Base-by-base conservation (phyloP, 257 asterid species). In the Solanum arcanum region DNA sequence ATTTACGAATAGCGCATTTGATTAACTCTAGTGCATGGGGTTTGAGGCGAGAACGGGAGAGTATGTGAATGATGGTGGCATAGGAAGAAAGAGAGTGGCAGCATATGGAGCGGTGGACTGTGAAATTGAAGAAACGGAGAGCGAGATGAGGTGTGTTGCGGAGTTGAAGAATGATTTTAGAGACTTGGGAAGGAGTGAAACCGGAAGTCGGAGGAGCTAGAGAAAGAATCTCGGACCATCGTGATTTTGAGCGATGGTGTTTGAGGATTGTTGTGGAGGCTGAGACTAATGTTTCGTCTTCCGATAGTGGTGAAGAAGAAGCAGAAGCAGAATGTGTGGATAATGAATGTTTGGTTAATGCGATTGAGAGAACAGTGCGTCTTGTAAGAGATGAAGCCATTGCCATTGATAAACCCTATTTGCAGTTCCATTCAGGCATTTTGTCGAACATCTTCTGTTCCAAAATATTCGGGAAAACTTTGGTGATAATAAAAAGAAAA, bases 161-260 rank as follows among this genome's bases (percentile, higher is more conserved):
- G 88, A 94, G 72, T 86, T 90, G 97, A 77, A 94, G 92, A 86
- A 90, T 88, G 49, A 94, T 90, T 68, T 91, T 89, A 21, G 98
- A 94, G 80, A 94, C 92, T 37, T 97, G 96, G 68, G 94, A 66
- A 20, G 99, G 89, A 60, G 93, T 90, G 88, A 96, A 94, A 86
- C 88, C 91, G 64, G 81, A 41, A 37, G 91, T 20, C 64, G 94
- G 41, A 84, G 94, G 75, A 83, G 93, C 84, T 77, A 95, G 93
- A 60, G 96, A 89, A 62, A 97, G 98, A 88, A 97, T 97, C 86
- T 95, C 86, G 25, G 93, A 90, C 99, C 99, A 95, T 70, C 99
- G 94, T 86, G 98, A 89, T 89, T 93, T 95, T n/a, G 98, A 95
- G 83, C 98, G 98, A 90, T 93, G 99, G 92, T 97, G 95, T 86